Evolutionary conservation across 1,284 basidiomycete genomes (phyloP).

Genomic region (Sanghuangporus weigelae): DNA sequence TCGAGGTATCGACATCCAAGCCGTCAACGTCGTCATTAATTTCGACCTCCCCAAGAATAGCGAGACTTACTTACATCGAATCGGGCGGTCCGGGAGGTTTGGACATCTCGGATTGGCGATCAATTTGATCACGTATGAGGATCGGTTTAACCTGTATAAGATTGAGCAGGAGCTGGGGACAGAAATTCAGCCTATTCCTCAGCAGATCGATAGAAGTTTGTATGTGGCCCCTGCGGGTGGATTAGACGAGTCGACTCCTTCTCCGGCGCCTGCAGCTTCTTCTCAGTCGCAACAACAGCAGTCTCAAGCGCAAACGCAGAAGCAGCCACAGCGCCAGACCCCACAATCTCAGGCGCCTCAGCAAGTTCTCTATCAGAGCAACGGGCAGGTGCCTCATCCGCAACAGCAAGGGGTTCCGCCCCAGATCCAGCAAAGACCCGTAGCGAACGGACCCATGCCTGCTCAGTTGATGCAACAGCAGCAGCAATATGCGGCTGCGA

Average conservation of each 20-base stretch:
- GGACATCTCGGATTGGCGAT: constrained; percentile 97
- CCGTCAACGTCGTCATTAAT: constrained; percentile 99
- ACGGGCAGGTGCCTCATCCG: constrained; percentile 8
- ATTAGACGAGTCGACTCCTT: constrained; percentile 40
- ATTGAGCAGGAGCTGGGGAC: constrained; percentile 99
- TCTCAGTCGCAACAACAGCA: constrained; percentile 24
- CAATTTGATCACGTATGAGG: constrained; percentile 95
- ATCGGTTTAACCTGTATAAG: constrained; percentile 94
- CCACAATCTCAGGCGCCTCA: not conserved
- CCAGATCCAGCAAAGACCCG: not conserved
- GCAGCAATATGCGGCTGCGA: constrained; percentile 7
- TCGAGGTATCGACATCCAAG: constrained; percentile 99
- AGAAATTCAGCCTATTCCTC: constrained; percentile 95
- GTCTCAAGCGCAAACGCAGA: constrained; percentile 18
- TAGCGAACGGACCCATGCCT: constrained; percentile 7
- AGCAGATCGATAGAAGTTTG: constrained; percentile 86
- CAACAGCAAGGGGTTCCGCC: not conserved
- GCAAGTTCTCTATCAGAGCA: constrained; percentile 17
- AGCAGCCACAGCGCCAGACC: not conserved
- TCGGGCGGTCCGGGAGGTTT: constrained; percentile 96
- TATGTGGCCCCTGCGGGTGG: constrained; percentile 72
- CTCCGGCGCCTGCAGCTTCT: constrained; percentile 24
- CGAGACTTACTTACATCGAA: constrained; percentile 96
- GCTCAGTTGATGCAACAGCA: constrained; percentile 14
- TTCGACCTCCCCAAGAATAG: constrained; percentile 99